These are phyloP conservation scores for Vitis hybrid DNA, from an alignment of 177 flowering plant genomes.

Conservation along the genomic window DNA sequence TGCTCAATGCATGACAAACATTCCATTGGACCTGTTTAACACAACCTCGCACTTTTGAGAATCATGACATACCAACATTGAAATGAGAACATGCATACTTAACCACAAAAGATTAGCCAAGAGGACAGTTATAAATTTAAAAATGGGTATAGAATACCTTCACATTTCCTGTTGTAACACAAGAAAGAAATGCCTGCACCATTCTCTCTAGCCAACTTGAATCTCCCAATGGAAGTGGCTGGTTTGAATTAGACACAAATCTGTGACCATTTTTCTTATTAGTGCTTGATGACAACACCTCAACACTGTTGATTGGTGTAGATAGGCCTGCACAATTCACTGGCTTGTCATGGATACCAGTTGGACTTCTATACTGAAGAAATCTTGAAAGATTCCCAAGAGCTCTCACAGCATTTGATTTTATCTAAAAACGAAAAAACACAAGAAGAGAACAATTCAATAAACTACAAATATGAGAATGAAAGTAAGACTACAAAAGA, in stretches of 20 bases:
- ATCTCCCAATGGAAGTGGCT: slow-evolving; percentile 23
- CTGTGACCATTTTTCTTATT: slow-evolving; percentile 11
- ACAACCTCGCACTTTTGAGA: slow-evolving; percentile 7
- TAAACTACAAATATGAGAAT: not conserved
- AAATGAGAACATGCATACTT: not conserved
- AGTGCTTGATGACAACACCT: slow-evolving; percentile 19
- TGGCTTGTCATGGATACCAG: slow-evolving; percentile 12
- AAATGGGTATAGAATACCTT: slow-evolving; percentile 49
- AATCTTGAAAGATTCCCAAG: slow-evolving; percentile 85
- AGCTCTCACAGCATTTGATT: slow-evolving; percentile 97
- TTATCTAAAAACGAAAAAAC: slow-evolving; percentile 43
- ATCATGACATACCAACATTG: not conserved
- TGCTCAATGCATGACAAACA: slow-evolving; percentile 94
- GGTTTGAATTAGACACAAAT: slow-evolving; percentile 5
- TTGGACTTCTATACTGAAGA: slow-evolving; percentile 32
- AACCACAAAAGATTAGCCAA: not conserved
- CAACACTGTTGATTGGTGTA: slow-evolving; percentile 13
- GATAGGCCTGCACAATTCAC: slow-evolving; percentile 15
- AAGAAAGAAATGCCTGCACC: slow-evolving; percentile 91
- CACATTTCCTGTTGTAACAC: slow-evolving; percentile 92
- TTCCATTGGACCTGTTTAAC: slow-evolving; percentile 91
- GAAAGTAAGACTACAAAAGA: not conserved
- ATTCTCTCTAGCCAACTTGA: slow-evolving; percentile 53
- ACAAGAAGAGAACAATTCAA: not conserved
- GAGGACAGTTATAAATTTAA: not conserved